Conservation (phyloP, 495 filamentous ascomycete species). For the Hypomontagnella submonticulosa region DNA sequence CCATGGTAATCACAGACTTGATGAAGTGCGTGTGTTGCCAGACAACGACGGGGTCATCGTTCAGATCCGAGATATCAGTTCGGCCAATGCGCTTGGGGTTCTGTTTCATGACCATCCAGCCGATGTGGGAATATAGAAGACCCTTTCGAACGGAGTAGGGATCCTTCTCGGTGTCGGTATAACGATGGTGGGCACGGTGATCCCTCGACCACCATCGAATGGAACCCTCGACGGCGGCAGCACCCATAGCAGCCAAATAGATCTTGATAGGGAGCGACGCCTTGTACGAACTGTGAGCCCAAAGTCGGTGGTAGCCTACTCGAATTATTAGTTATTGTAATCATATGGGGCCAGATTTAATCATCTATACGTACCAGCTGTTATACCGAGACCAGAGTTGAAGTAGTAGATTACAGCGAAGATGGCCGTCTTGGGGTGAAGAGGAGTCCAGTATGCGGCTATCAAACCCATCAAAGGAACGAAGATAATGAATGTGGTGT, state of each 20-base stretch:
- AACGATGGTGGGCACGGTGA: conserved; percentile 97
- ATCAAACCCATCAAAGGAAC: conserved; percentile 82
- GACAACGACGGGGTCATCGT: conserved; percentile 92
- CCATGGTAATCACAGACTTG: conserved; percentile 88
- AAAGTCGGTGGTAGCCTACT: conserved; percentile 86
- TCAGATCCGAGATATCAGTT: conserved; percentile 96
- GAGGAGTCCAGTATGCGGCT: conserved; percentile 82
- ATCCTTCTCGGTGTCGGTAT: conserved; percentile 99
- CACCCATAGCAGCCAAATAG: conserved; percentile 90
- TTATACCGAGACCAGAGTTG: conserved; percentile 89
- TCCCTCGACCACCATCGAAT: conserved; percentile 97
- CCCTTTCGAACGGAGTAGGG: conserved; percentile 99
- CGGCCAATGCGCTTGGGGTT: conserved; percentile 93
- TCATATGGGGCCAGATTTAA: background rate
- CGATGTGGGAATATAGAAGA: conserved; percentile 93
- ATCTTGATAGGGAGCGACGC: conserved; percentile 88
- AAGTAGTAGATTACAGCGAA: conserved; percentile 93
- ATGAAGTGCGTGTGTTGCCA: conserved; percentile 97
- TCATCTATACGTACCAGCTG: conserved; percentile 68
- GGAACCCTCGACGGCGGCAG: conserved; percentile 95
- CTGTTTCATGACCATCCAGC: conserved; percentile 94
- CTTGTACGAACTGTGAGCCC: conserved; percentile 95
- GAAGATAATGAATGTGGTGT: conserved; percentile 85
- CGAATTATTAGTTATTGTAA: conserved; percentile 34
- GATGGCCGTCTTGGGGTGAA: conserved; percentile 77